phyloP scores from a whole-genome alignment of 2,329 filamentous ascomycete species.

The Arachnopeziza araneosa region DNA sequence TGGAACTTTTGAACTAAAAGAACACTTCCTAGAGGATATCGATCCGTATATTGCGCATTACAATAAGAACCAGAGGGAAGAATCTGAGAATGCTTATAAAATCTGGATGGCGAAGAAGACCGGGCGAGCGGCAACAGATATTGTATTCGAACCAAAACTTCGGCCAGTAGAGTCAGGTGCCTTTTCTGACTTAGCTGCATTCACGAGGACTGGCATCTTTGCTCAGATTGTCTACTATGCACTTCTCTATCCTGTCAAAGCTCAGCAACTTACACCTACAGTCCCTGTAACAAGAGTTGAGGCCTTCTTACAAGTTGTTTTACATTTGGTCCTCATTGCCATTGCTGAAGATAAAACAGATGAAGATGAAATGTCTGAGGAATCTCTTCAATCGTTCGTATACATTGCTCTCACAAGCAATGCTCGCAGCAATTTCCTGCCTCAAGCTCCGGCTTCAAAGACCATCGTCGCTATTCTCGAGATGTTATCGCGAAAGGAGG shows the following conservation, averaged over 20 bases:
- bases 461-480: conserved; percentile 62
- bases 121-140: conserved; percentile 71
- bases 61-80: conserved; percentile 93
- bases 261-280: conserved; percentile 60
- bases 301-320: conserved; percentile 82
- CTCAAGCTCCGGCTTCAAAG: conserved; percentile 48
- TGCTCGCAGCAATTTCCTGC: conserved; percentile 56
- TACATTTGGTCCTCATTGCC: conserved; percentile 82
- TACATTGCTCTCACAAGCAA: conserved; percentile 61
- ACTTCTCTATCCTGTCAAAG: conserved; percentile 72
- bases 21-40: conserved; percentile 77
- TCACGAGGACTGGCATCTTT: conserved; percentile 81
- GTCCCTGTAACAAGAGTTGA: conserved; percentile 82
- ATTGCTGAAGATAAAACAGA: conserved; percentile 71
- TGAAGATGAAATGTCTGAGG: conserved; percentile 44
- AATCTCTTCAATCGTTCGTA: conserved; percentile 61
- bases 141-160: conserved; percentile 87
- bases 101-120: conserved; percentile 83
- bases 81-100: conserved; percentile 85
- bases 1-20: conserved; percentile 88
- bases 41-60: conserved; percentile 97
- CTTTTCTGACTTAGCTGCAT: conserved; percentile 70
- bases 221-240: conserved; percentile 86
- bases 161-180: conserved; percentile 69
- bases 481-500: conserved; percentile 59